A percentile compares a stretch with the other conserved stretches of the same genome.
These are phyloP conservation scores for Plantago rigida DNA, from an alignment of 305 asterid genomes.

Conservation along the genomic window DNA sequence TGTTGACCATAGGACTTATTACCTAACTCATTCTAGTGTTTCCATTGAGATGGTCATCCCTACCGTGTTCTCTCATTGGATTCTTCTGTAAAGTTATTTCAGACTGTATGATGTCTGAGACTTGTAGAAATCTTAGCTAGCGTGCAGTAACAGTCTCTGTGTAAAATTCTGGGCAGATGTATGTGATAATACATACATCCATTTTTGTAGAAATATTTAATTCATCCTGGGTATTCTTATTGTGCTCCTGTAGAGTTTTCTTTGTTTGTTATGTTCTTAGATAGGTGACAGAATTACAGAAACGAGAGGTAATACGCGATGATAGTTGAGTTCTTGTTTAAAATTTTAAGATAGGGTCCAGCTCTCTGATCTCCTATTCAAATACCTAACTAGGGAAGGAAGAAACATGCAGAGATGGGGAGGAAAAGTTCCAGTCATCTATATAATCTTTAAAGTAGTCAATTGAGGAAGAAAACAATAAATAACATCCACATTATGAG, in stretches of 20 bases:
- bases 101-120: neutral
- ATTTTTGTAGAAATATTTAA: neutral
- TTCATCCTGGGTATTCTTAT: neutral
- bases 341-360: neutral
- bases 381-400: neutral
- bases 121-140: neutral
- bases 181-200: too few relatives aligned
- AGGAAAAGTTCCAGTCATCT: too few relatives aligned
- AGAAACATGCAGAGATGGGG: neutral
- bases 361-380: neutral
- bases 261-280: too few relatives aligned
- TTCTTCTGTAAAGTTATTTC: neutral
- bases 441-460: too few relatives aligned
- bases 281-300: too few relatives aligned
- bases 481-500: too few relatives aligned
- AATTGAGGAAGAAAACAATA: too few relatives aligned
- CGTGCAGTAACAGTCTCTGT: neutral
- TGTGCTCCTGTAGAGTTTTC: neutral
- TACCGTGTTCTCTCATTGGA: neutral
- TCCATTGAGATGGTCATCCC: conserved; percentile 1
- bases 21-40: neutral
- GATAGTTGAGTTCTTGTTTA: too few relatives aligned
- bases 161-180: neutral
- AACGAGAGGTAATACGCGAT: too few relatives aligned
- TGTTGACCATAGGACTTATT: neutral